Evolutionary conservation across 257 asterid genomes (phyloP), one percentile per base, ranked within the genome.

Genomic region (Ehretia macrophylla): DNA sequence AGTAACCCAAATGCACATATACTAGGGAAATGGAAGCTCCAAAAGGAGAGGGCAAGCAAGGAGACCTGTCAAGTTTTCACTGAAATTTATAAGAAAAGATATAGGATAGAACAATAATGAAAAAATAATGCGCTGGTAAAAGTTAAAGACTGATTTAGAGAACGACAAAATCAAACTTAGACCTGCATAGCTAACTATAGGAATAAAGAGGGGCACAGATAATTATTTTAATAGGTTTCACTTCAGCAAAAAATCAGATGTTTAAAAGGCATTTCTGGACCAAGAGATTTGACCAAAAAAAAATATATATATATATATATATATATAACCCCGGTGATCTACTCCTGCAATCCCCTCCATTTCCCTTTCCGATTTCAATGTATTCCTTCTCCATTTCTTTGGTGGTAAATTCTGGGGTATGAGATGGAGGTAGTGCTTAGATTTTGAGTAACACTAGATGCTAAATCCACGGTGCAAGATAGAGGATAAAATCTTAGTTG

Each of bases 21-120:
- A 75, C 99, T 92, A 22, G 99, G 95, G 68, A 92, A 92, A 80
- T 83, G 95, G 85, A 92, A 88, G 89, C 99, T 92, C 99, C 99
- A 92, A 70, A 84, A 92, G 4, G 96, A 83, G 44, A 92, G 95
- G 40, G 89, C 95, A 59, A 88, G 76, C 81, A 92, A 77, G 60
- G 99, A 93, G 75, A 93, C 82, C 95, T 88, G 90, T 61, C 87
- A 86, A 69, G 63, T 72, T 70, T 17, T 67, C 67, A 73, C 71
- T 77, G 78, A 75, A 73, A 68, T 79, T 63, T 48, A 58, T 70
- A 74, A 77, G 77, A 70, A 74, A 67, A 27, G 71, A 70, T 48
- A 64, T 54, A 11, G 32, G 11, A 65, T 39, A 54, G 39, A 47
- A 61, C 8, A 46, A 53, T n/a, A n/a, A n/a, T n/a, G n/a, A n/a